These are phyloP conservation scores for Solanum hybrid DNA, from an alignment of 305 asterid genomes.

Conservation along the genomic window DNA sequence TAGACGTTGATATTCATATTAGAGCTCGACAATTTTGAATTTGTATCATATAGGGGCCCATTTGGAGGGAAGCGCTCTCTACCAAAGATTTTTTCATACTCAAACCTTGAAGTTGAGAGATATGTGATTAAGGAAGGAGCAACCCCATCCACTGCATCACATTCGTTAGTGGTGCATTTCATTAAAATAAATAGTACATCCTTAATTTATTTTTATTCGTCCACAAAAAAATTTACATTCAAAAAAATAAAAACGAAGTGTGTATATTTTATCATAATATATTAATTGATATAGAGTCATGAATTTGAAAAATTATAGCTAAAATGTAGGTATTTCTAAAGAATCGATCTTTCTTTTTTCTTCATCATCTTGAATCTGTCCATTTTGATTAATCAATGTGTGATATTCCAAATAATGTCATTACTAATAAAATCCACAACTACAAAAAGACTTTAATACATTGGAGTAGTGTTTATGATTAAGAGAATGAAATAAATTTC, in stretches of 20 bases:
- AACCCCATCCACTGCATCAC: background rate
- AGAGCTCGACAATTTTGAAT: no score
- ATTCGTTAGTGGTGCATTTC: no score
- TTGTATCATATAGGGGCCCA: rapidly evolving
- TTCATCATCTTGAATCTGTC: background rate
- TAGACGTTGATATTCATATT: no score
- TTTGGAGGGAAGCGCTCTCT: background rate
- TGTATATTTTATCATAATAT: background rate
- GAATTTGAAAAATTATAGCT: background rate
- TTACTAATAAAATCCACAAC: background rate
- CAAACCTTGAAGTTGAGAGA: background rate
- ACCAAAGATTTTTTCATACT: background rate
- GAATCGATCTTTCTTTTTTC: background rate
- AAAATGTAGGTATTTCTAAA: no score
- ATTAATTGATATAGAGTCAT: background rate
- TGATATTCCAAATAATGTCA: background rate
- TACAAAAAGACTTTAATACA: background rate
- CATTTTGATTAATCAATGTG: no score
- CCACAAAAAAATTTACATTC: background rate
- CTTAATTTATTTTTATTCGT: background rate
- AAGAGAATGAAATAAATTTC: background rate
- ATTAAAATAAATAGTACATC: background rate
- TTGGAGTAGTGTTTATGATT: background rate
- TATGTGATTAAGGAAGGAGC: background rate
- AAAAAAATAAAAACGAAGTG: background rate